Evolutionary conservation across 805 yeast species (phyloP).

Genomic region (Ogataea angusta): DNA sequence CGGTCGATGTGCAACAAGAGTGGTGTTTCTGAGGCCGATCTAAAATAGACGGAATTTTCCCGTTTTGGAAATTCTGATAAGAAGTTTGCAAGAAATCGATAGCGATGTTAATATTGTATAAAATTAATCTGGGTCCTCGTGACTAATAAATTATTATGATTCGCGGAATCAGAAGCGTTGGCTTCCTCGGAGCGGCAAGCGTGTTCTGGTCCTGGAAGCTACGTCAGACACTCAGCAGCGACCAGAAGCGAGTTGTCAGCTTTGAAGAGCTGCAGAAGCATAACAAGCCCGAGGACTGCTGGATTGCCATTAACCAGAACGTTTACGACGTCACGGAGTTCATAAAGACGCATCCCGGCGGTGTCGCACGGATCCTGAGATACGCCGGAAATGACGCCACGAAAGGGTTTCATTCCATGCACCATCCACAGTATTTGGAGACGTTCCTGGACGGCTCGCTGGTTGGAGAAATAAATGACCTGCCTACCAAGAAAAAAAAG

Average conservation of each 20-base stretch:
- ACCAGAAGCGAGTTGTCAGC: slow-evolving; percentile 6
- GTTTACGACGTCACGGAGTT: slow-evolving; percentile 69
- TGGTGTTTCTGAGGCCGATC: slow-evolving; percentile 40
- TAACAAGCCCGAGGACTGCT: slow-evolving; percentile 58
- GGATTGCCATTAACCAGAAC: slow-evolving; percentile 79
- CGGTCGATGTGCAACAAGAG: slow-evolving; percentile 50
- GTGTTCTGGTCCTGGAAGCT: background rate
- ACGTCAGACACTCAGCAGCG: background rate
- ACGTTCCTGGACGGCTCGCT: slow-evolving; percentile 28
- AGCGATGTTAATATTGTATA: no score
- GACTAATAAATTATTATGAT: background rate
- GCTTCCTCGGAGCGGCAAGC: background rate
- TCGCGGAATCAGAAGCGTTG: background rate
- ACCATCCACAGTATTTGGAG: slow-evolving; percentile 26
- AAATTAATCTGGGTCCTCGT: background rate
- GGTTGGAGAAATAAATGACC: slow-evolving; percentile 34
- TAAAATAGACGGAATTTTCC: slow-evolving; percentile 19
- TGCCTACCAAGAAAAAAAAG: slow-evolving; percentile 23
- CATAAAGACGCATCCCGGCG: slow-evolving; percentile 45
- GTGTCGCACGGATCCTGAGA: slow-evolving; percentile 38
- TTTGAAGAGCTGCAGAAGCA: slow-evolving; percentile 42
- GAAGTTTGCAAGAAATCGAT: background rate
- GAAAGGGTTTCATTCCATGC: slow-evolving; percentile 27
- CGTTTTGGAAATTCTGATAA: slow-evolving; percentile 10
- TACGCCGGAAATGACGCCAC: slow-evolving; percentile 53